These are phyloP conservation scores for Vicia sativa DNA, from an alignment of 306 rosid species.

Conservation along the genomic window DNA sequence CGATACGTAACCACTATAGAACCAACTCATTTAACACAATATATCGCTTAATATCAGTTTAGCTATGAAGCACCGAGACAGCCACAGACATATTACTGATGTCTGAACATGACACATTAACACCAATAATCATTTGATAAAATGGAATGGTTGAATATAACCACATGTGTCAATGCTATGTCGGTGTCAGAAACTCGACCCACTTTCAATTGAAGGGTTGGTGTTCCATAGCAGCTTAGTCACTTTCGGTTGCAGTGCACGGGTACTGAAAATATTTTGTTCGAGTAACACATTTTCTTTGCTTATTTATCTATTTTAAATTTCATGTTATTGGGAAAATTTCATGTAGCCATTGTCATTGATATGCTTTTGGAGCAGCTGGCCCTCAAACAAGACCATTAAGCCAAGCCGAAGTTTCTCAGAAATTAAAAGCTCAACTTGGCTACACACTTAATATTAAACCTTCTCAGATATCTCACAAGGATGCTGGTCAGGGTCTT, in stretches of 20 bases:
- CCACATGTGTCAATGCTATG: neutral
- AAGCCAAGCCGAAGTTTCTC: conserved; percentile 61
- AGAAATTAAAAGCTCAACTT: conserved; percentile 59
- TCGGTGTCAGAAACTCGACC: too few relatives aligned
- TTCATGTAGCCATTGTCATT: conserved; percentile 43
- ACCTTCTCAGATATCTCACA: conserved; percentile 75
- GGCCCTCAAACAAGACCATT: conserved; percentile 63
- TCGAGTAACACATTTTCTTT: conserved; percentile 9
- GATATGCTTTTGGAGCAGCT: conserved; percentile 68
- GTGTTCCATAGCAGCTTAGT: neutral
- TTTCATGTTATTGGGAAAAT: conserved; percentile 31
- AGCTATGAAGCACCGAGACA: neutral
- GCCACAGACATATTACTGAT: neutral
- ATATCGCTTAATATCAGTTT: neutral
- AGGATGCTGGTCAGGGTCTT: conserved; percentile 81
- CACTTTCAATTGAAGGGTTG: neutral
- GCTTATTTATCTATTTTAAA: conserved; percentile 24
- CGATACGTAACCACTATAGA: neutral
- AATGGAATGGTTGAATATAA: neutral
- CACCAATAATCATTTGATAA: neutral
- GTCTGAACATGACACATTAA: neutral
- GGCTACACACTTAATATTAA: conserved; percentile 74
- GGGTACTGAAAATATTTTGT: conserved; percentile 11
- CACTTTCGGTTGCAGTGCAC: neutral
- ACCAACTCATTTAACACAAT: neutral